A percentile compares a stretch with the other conserved stretches of the same genome.
phyloP scores from a whole-genome alignment of 164 flowering plant genomes.

The Dillenia suffruticosa region DNA sequence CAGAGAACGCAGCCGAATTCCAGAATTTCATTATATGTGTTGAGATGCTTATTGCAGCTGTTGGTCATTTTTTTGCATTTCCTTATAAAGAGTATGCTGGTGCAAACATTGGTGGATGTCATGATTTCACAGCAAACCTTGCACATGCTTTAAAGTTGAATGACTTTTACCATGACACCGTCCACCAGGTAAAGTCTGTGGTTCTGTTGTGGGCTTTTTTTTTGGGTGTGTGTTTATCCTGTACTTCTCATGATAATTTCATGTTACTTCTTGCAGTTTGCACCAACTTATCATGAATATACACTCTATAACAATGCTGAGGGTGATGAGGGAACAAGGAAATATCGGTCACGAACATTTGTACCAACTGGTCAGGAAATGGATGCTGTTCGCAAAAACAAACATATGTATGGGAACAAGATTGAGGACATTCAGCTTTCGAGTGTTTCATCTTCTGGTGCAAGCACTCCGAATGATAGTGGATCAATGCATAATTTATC shows the following conservation, averaged over 20 bases:
- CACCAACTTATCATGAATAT: conserved; percentile 98
- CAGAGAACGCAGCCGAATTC: conserved; percentile 83
- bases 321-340: conserved; percentile 76
- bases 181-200: conserved; percentile 71
- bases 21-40: conserved; percentile 84
- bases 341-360: conserved; percentile 89
- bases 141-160: conserved; percentile 86
- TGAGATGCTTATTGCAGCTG: conserved; percentile 97
- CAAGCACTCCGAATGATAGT: conserved; percentile 47
- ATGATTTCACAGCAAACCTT: conserved; percentile 68
- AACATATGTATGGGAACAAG: conserved; percentile 55
- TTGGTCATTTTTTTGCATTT: conserved; percentile 87
- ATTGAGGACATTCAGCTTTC: conserved; percentile 63
- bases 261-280: conserved; percentile 65
- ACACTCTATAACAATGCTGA: conserved; percentile 85
- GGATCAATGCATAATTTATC: conserved; percentile 12
- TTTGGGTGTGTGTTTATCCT: background rate
- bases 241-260: background rate
- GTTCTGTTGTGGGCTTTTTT: background rate
- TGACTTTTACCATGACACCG: conserved; percentile 96
- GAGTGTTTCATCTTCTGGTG: conserved; percentile 55
- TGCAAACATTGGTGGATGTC: conserved; percentile 71
- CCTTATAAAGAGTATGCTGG: conserved; percentile 97
- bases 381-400: conserved; percentile 81
- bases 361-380: conserved; percentile 95